phyloP scores from a whole-genome alignment of 2,329 filamentous ascomycete species.

The Pleomassaria siparia region DNA sequence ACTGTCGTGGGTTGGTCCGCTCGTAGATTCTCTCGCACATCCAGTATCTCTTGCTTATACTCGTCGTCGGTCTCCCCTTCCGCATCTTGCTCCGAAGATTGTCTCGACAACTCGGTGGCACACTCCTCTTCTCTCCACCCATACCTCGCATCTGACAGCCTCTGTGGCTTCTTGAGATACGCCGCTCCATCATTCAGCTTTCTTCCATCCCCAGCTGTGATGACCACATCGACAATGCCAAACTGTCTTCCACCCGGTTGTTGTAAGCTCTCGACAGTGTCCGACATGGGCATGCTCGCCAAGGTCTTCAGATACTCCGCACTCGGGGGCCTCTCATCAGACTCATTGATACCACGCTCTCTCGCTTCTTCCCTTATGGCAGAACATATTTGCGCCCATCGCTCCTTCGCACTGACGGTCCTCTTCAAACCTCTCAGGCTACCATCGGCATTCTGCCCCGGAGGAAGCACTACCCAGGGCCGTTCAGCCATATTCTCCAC shows the following conservation, averaged over 20 bases:
- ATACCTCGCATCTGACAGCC: constrained; percentile 25
- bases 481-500: constrained; percentile 45
- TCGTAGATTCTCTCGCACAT: too few species aligned
- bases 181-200: constrained; percentile 21
- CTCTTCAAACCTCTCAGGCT: constrained; percentile 11
- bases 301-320: constrained; percentile 44
- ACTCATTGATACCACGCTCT: constrained; percentile 34
- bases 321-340: constrained; percentile 36
- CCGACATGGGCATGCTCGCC: constrained; percentile 42
- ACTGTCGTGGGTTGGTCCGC: background rate
- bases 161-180: constrained; percentile 28
- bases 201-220: constrained; percentile 31
- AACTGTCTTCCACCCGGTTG: constrained; percentile 31
- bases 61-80: constrained; percentile 8
- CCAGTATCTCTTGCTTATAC: background rate
- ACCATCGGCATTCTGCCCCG: constrained; percentile 24
- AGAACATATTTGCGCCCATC: constrained; percentile 39
- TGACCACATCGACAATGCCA: constrained; percentile 44
- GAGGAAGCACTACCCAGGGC: constrained; percentile 47
- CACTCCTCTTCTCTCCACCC: constrained; percentile 4
- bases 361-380: constrained; percentile 38
- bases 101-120: too few species aligned
- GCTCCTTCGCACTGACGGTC: constrained; percentile 14
- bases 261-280: constrained; percentile 32
- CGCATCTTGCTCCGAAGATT: constrained; percentile 5